Evolutionary conservation across 75 land plant species (phyloP), one percentile per base, ranked within the genome.

Genomic region (Isoetes taiwanensis): DNA sequence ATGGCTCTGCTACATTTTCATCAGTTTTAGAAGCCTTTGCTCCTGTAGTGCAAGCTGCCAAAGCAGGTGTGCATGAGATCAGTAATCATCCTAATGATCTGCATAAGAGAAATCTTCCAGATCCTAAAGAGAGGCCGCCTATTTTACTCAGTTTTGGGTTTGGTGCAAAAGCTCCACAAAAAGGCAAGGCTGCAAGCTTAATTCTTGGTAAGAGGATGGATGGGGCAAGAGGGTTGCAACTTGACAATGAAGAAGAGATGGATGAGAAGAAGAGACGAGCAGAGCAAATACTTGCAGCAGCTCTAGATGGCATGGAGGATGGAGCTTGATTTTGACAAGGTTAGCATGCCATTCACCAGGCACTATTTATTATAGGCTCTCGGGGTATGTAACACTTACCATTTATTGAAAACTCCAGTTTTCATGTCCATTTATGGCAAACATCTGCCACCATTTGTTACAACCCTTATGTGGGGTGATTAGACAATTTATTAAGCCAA

Each of bases 11-110:
- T 20, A 32, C 61, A 19, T 26, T 72, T 25, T 72, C 63, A 0
- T 85, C 90, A 19, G 72, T 83, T 26, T 61, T 87, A 33, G 95
- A 83, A 28, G 61, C 85, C 16, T 91, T 87, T 78, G 79, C 77
- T 19, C 87, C 95, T 0, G 77, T 75, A 1, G 70, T 83, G 39
- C 80, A 86, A 52, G 76, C 77, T 19, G 67, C 65, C 25, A 81
- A 76, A 24, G 34, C 39, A 52, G 73, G 64, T 11, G 35, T 30
- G 24, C 73, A 68, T 11, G 58, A 57, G 31, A 63, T 52, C 5
- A 28, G 28, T 24, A 54, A 32, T 4, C 43, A 29, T 35, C 70
- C 31, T 17, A 55, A 29, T 23, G 68, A 54, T 14, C 23, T 30
- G 25, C 64, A 43, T 54, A 40, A n/a, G 21, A 63, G 57, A 26